Evolutionary conservation across 1,284 basidiomycete genomes (phyloP), one percentile per base, ranked within the genome.

Genomic region (Apiotrichum domesticum): DNA sequence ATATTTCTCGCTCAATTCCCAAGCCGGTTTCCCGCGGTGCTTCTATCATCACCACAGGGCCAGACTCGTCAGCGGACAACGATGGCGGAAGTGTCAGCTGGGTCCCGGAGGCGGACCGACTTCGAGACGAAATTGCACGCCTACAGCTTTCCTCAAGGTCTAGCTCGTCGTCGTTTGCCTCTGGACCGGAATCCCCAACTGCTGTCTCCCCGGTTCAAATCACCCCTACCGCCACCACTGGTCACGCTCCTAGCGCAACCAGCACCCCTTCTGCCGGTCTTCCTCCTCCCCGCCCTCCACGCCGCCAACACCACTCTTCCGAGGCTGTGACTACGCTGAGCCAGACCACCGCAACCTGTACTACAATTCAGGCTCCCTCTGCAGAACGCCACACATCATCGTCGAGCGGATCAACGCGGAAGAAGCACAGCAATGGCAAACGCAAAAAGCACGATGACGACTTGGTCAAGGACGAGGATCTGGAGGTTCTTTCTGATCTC

Each of bases 401-500:
- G 15, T 46, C 56, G 9, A 44, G 52, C 15, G 50, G 50, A 14
- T 55, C 56, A 32, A 52, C 51, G 13, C 46, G 45, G 46, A 64
- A 58, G 52, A 69, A 72, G 54, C 56, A 61, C 42, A 60, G 49
- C 32, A 64, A 64, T n/a, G 63, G 64, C 15, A 65, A 63, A 51
- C 56, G 56, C 11, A 66, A 65, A 54, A 57, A 78, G 54, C 67
- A 65, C 45, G 83, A 84, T 67, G 87, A 86, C 69, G 83, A 82
- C 58, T 86, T 90, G 68, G 78, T 94, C 61, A 83, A 84, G 63
- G 85, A 86, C 65, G 87, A 88, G 69, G 90, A 94, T 74, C 78
- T 94, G 66, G 85, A 86, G 74, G 86, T 91, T 60, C 74, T 98
- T 35, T 81, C 83, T 34, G 95, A 98, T 75, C 82, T 98, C 3